Percentiles rank a stretch among this genome's conserved stretches.
These are phyloP conservation scores for Rhypophila decipiens DNA, from an alignment of 495 filamentous ascomycete species.

Conservation along the genomic window DNA sequence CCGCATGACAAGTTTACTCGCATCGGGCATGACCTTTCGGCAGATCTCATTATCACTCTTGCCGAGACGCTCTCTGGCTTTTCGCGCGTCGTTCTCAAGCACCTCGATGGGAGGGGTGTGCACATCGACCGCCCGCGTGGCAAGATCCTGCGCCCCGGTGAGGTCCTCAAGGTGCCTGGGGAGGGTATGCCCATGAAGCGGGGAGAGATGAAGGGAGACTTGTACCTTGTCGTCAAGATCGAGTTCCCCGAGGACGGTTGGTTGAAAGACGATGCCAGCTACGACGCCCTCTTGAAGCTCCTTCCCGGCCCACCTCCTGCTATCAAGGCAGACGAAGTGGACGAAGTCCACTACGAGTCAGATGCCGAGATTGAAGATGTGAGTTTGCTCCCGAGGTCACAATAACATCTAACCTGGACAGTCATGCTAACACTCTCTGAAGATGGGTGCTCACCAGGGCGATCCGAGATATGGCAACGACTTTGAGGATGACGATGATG, in stretches of 20 bases:
- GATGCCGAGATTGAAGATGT: slow-evolving; percentile 76
- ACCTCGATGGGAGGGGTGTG: slow-evolving; percentile 91
- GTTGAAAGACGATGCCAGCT: slow-evolving; percentile 59
- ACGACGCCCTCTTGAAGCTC: slow-evolving; percentile 63
- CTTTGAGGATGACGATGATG: slow-evolving; percentile 77
- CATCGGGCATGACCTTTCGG: slow-evolving; percentile 75
- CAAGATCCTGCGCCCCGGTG: slow-evolving; percentile 68
- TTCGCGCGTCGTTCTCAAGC: slow-evolving; percentile 81
- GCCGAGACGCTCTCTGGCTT: slow-evolving; percentile 85
- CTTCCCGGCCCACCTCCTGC: slow-evolving; percentile 56
- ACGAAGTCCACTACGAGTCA: slow-evolving; percentile 82
- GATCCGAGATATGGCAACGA: slow-evolving; percentile 61
- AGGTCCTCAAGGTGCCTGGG: slow-evolving; percentile 74
- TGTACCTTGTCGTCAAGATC: slow-evolving; percentile 80
- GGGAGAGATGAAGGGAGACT: slow-evolving; percentile 73
- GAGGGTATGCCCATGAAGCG: slow-evolving; percentile 95
- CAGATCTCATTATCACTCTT: slow-evolving; percentile 71
- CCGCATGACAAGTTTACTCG: slow-evolving; percentile 75
- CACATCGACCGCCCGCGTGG: slow-evolving; percentile 67
- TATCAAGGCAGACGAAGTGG: slow-evolving; percentile 64
- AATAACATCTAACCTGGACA: background rate
- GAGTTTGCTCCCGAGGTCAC: slow-evolving; percentile 18
- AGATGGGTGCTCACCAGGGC: slow-evolving; percentile 60
- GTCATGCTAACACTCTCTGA: slow-evolving; percentile 10
- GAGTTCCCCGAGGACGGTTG: slow-evolving; percentile 84